Conservation (phyloP, 805 yeast genomes). For the Starmerella etchellsii region DNA sequence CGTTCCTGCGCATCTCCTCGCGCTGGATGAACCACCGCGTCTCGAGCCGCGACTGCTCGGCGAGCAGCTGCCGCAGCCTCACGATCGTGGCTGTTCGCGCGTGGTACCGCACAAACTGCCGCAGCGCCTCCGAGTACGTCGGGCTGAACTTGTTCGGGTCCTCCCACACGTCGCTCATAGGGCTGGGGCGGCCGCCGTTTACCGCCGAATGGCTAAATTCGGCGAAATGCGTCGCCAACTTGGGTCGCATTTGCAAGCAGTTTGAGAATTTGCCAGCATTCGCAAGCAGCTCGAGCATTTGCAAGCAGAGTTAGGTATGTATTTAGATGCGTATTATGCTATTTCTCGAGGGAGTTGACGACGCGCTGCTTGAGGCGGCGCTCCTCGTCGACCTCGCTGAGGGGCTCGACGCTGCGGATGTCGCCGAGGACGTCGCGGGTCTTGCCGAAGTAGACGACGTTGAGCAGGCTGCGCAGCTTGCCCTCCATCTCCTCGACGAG, state of each 20-base stretch:
- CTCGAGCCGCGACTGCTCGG: constrained; percentile 50
- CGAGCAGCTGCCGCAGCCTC: constrained; percentile 26
- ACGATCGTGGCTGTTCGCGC: not conserved
- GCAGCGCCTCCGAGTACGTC: constrained; percentile 9
- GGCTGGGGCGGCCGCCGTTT: not conserved
- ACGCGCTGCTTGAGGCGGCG: constrained; percentile 32
- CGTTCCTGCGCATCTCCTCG: constrained; percentile 2
- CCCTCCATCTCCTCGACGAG: constrained; percentile 80
- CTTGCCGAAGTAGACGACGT: constrained; percentile 91
- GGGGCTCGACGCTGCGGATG: constrained; percentile 35
- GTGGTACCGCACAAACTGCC: constrained; percentile 6
- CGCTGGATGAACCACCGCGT: constrained; percentile 5
- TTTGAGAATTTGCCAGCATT: too few species aligned
- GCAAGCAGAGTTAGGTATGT: too few species aligned
- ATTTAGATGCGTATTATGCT: too few species aligned
- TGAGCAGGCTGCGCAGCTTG: constrained; percentile 71
- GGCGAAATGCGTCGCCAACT: too few species aligned
- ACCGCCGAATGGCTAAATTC: too few species aligned
- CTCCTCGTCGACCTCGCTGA: constrained; percentile 30
- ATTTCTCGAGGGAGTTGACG: constrained; percentile 16
- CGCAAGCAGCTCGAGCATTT: too few species aligned
- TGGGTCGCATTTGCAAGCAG: too few species aligned
- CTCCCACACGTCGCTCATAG: constrained; percentile 3
- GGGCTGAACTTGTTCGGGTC: not conserved
- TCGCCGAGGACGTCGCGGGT: constrained; percentile 77